A percentile compares a stretch with the other conserved stretches of the same genome.
These are phyloP conservation scores for Pseudocercospora ulei DNA, from an alignment of 2,329 filamentous ascomycete species.

Conservation along the genomic window DNA sequence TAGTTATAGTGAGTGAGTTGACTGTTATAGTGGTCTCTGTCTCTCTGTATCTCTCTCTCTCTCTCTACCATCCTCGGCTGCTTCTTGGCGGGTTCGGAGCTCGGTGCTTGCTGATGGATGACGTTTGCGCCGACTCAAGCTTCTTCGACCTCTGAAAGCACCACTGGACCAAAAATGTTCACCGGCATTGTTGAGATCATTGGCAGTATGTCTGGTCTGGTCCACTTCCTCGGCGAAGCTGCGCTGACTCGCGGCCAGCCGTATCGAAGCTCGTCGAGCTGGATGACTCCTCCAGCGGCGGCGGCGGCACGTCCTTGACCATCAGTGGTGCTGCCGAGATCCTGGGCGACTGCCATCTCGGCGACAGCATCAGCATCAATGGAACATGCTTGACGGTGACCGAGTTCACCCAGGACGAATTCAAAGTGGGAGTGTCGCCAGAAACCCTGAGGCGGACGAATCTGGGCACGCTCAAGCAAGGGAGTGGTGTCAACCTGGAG, in stretches of 20 bases:
- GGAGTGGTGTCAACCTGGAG: slow-evolving; percentile 78
- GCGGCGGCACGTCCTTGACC: slow-evolving; percentile 79
- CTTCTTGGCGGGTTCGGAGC: slow-evolving; percentile 1
- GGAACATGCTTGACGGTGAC: slow-evolving; percentile 93
- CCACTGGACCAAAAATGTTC: slow-evolving; percentile 57
- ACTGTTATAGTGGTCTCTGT: too few species aligned
- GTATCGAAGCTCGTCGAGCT: slow-evolving; percentile 71
- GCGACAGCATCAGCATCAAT: slow-evolving; percentile 92
- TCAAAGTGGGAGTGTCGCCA: slow-evolving; percentile 89
- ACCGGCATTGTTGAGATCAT: slow-evolving; percentile 89
- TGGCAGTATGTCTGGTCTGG: slow-evolving; percentile 57
- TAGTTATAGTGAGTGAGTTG: too few species aligned
- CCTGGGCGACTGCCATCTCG: slow-evolving; percentile 70
- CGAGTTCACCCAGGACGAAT: slow-evolving; percentile 52
- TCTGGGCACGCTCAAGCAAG: slow-evolving; percentile 61
- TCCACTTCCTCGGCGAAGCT: slow-evolving; percentile 27
- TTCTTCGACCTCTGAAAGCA: background rate
- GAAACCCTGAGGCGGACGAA: slow-evolving; percentile 95
- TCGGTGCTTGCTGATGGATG: slow-evolving; percentile 11
- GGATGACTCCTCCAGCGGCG: slow-evolving; percentile 59
- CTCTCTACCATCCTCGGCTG: too few species aligned
- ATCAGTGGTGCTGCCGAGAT: slow-evolving; percentile 68
- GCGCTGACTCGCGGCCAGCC: slow-evolving; percentile 47
- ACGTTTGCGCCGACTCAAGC: slow-evolving; percentile 10
- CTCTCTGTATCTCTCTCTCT: too few species aligned